Evolutionary conservation across 1,284 basidiomycete genomes (phyloP).

Genomic region (Marasmius fiardii): DNA sequence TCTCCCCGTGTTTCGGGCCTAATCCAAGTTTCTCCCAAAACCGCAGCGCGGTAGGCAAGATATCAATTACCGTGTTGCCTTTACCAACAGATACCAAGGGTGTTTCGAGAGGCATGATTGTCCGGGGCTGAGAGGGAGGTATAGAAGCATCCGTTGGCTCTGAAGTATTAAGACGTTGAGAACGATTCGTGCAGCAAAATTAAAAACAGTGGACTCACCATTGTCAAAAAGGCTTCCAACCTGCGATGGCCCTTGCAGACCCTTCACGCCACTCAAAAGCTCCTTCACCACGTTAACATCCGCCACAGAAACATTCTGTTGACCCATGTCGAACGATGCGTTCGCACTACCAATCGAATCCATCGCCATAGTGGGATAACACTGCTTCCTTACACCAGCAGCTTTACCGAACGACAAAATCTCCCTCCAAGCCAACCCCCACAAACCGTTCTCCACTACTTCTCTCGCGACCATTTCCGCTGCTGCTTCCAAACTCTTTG

Average conservation of each 20-base stretch:
- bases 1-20: constrained; percentile 63
- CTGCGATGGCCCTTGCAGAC: constrained; percentile 29
- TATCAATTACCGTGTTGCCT: constrained; percentile 57
- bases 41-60: constrained; percentile 61
- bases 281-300: constrained; percentile 45
- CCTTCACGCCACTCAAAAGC: constrained; percentile 28
- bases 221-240: constrained; percentile 35
- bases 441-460: constrained; percentile 63
- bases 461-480: constrained; percentile 59
- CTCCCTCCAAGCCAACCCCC: constrained; percentile 63
- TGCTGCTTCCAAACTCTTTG: constrained; percentile 61
- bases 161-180: background rate
- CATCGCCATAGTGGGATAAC: background rate
- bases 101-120: constrained; percentile 38
- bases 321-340: constrained; percentile 13
- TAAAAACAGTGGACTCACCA: constrained; percentile 28
- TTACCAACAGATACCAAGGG: constrained; percentile 64
- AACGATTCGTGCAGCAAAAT: background rate
- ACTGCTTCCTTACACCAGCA: background rate
- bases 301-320: constrained; percentile 47
- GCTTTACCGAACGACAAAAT: constrained; percentile 31
- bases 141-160: background rate
- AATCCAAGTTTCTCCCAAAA: constrained; percentile 85
- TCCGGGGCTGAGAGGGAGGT: background rate
- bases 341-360: constrained; percentile 2